Base-by-base conservation (phyloP, 805 yeast species). In the Schizosaccharomyces osmophilus region DNA sequence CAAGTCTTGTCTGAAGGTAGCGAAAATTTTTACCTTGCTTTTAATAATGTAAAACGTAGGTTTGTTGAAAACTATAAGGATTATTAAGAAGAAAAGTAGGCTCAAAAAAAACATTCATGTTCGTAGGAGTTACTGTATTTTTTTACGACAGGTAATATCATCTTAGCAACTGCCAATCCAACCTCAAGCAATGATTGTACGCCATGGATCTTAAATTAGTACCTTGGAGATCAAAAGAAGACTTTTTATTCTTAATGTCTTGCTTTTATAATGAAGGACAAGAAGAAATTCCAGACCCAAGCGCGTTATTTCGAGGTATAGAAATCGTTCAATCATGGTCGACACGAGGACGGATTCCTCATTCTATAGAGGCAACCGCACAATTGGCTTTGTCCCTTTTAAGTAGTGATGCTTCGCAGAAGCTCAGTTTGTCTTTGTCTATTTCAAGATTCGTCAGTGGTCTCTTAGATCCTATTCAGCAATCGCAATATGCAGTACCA, bases 381-480 rank as follows among this genome's bases (percentile, higher is more conserved):
- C 71, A 78, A 51, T 67, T 85, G 19, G 77, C 81, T 0, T 76
- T 82, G n/a, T 74, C 81, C 0, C 67, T 72, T 1, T 62, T 82
- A 26, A 65, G 70, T 15, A 82, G 79, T 63, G 74, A 74, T 42
- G 63, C 29, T 19, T 48, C 55, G 9, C 55, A 48, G 24, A n/a
- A 24, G 29, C 55, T 48, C 24, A 13, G 26, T n/a, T 17, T 31
- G n/a, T 42, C 59, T 55, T 22, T 60, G 5, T 73, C 88, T 0
- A 82, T 85, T 85, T 80, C 87, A 0, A 74, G 94, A 63, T 87
- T 90, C 72, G 97, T 93, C 31, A 93, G 93, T 70, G 97, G 97
- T 1, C 70, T 87, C 3, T 71, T 93, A 45, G 98, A 93, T 69
- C 93, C 95, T 0, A 78, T 78, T 59, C 98, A 93, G 70, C 85